Evolutionary conservation across 805 yeast species (phyloP), one percentile per base, ranked within the genome.

Genomic region (Ogataea zsoltii): DNA sequence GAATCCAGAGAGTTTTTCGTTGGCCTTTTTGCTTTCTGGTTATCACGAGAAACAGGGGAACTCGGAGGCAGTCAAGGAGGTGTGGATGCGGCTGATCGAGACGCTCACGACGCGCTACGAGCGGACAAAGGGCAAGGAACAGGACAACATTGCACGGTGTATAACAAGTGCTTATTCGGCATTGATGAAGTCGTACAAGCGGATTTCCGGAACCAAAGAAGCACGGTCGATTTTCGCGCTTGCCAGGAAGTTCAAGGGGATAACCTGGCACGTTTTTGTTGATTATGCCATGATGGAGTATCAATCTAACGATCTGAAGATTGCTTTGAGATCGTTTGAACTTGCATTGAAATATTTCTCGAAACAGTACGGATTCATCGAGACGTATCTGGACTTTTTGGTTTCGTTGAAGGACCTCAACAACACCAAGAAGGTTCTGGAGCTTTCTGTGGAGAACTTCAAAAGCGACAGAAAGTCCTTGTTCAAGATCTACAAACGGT

Each of bases 201-300:
- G 97, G 51, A 48, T 61, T 25, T 61, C 61, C 25, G 64, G 64
- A 21, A 57, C 61, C 13, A 64, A 65, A 42, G 89, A 83, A 30
- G 90, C 96, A 2, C 76, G 98, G 50, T 61, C 71, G 18, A 71
- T 88, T 2, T 89, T 90, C 61, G 76, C 85, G 44, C 77, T 74
- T 53, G 85, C 86, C 7, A 79, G 96, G 55, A 80, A 82, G 58
- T 76, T 79, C 53, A 61, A 71, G n/a, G 67, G 71, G 10, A 66
- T 85, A 33, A 84, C 95, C 0, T 81, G 82, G 69, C 88, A 88
- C 55, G 76, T 92, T 16, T 92, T 77, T 65, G 82, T 83, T 16
- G 92, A 88, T 48, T 85, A 86, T 57, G 96, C 97, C 0, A 70
- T 80, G 60, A 72, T 90, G 70, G 99, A 92, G 60, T 82, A 77